Conservation (phyloP, 805 yeast species). For the Zygotorulaspora florentina region DNA sequence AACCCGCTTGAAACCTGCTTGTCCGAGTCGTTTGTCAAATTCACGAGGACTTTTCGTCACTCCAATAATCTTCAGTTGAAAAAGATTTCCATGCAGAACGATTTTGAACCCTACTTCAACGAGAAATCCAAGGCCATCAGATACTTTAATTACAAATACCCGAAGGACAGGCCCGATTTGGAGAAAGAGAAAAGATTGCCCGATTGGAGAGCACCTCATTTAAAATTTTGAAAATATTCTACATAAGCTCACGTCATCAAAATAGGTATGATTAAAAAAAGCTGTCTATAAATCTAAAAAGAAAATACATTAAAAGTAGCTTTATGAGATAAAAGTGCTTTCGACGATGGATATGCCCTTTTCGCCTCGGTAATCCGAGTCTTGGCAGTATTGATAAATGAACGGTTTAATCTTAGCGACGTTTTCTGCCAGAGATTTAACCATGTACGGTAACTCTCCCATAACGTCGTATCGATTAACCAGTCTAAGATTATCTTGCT, state of each 20-base stretch:
- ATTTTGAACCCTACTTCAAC: constrained; percentile 6
- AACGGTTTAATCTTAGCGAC: constrained; percentile 82
- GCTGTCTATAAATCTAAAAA: not conserved
- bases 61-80: not conserved
- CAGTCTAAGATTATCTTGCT: constrained; percentile 49
- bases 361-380: constrained; percentile 49
- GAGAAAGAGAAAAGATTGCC: constrained; percentile 7
- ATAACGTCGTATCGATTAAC: constrained; percentile 83
- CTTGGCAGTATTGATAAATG: constrained; percentile 76
- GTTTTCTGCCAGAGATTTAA: constrained; percentile 71
- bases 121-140: constrained; percentile 8
- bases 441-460: constrained; percentile 81
- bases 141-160: constrained; percentile 11
- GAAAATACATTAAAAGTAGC: not conserved
- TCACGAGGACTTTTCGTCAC: constrained; percentile 7
- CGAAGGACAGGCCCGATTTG: constrained; percentile 9
- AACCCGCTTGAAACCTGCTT: constrained; percentile 12
- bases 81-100: not conserved
- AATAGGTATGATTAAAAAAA: no score
- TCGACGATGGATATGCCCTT: constrained; percentile 68
- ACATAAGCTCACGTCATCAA: not conserved
- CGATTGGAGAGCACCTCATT: constrained; percentile 18
- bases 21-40: constrained; percentile 9
- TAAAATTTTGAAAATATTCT: constrained; percentile 1
- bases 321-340: constrained; percentile 60